phyloP scores from a whole-genome alignment of 1,284 basidiomycete species.

The Xerocomus alliaceus region DNA sequence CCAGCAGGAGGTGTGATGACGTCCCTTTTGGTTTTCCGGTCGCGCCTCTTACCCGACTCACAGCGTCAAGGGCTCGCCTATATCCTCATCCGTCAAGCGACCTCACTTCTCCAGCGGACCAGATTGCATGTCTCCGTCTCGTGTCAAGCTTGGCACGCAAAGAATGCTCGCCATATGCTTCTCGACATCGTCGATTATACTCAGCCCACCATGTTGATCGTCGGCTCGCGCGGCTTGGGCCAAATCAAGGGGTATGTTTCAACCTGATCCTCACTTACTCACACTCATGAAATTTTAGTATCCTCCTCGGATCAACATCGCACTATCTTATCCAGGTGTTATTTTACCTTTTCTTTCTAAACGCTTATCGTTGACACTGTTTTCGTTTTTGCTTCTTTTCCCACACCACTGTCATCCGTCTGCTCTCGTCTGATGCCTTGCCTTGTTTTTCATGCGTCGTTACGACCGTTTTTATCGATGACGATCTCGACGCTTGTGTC shows the following conservation, averaged over 20 bases:
- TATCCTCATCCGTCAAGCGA: constrained; percentile 87
- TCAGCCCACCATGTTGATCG: constrained; percentile 92
- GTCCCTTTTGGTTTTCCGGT: not conserved
- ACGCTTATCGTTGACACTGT: constrained; percentile 6
- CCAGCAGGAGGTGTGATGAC: constrained; percentile 80
- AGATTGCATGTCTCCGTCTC: constrained; percentile 84
- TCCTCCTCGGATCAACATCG: constrained; percentile 94
- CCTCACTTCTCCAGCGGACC: constrained; percentile 88
- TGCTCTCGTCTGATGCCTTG: not conserved
- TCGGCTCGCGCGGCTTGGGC: constrained; percentile 90
- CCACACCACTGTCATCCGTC: not conserved
- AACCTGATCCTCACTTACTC: not conserved
- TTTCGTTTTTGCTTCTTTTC: not conserved
- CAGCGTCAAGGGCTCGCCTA: constrained; percentile 89
- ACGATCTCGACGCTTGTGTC: not conserved
- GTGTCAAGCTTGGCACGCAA: constrained; percentile 96
- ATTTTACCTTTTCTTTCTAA: constrained; percentile 7
- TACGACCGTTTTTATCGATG: not conserved
- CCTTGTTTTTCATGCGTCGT: not conserved
- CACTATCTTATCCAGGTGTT: constrained; percentile 91
- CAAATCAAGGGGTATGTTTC: constrained; percentile 83
- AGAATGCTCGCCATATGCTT: constrained; percentile 93
- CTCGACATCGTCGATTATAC: constrained; percentile 91
- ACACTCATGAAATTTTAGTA: constrained; percentile 54
- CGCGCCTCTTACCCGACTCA: constrained; percentile 11